These are phyloP conservation scores for Thelonectria rubi DNA, from an alignment of 2,329 filamentous ascomycete species.

Conservation along the genomic window DNA sequence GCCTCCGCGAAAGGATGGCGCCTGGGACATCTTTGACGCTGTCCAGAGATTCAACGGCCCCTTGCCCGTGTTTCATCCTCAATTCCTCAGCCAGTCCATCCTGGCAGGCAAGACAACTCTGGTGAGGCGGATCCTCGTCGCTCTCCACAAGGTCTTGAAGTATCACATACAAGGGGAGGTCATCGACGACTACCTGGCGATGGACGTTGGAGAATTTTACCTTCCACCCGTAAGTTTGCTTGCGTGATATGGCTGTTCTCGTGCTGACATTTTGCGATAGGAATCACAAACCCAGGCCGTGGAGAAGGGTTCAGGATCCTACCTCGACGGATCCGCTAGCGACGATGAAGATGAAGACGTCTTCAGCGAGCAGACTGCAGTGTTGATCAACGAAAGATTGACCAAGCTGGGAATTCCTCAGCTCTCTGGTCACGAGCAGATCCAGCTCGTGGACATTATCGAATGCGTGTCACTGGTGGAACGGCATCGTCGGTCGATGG, in stretches of 20 bases:
- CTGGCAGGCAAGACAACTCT: slow-evolving; percentile 77
- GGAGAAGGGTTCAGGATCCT: slow-evolving; percentile 48
- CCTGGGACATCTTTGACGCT: slow-evolving; percentile 79
- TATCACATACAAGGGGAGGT: slow-evolving; percentile 84
- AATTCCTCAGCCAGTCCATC: slow-evolving; percentile 88
- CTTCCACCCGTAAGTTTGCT: slow-evolving; percentile 37
- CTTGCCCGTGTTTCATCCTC: slow-evolving; percentile 89
- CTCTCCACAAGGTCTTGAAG: slow-evolving; percentile 79
- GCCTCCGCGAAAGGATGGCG: slow-evolving; percentile 58
- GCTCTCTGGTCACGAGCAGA: slow-evolving; percentile 85
- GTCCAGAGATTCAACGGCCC: slow-evolving; percentile 87
- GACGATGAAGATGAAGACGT: slow-evolving; percentile 65
- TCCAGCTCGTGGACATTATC: slow-evolving; percentile 83
- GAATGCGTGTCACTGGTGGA: slow-evolving; percentile 87
- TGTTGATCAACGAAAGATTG: slow-evolving; percentile 79
- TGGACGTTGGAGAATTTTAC: slow-evolving; percentile 70
- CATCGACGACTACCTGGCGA: slow-evolving; percentile 80
- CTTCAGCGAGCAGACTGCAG: slow-evolving; percentile 76
- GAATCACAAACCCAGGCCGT: slow-evolving; percentile 28
- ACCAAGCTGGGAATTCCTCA: slow-evolving; percentile 78
- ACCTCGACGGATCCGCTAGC: slow-evolving; percentile 47
- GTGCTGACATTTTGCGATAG: slow-evolving; percentile 28
- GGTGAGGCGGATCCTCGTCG: slow-evolving; percentile 77
- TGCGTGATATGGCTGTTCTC: not conserved
- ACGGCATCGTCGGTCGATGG: slow-evolving; percentile 86